Percentiles rank a stretch among this genome's conserved stretches.
Conservation (phyloP, 352 stramenopile species). For the Globisporangium parvum region DNA sequence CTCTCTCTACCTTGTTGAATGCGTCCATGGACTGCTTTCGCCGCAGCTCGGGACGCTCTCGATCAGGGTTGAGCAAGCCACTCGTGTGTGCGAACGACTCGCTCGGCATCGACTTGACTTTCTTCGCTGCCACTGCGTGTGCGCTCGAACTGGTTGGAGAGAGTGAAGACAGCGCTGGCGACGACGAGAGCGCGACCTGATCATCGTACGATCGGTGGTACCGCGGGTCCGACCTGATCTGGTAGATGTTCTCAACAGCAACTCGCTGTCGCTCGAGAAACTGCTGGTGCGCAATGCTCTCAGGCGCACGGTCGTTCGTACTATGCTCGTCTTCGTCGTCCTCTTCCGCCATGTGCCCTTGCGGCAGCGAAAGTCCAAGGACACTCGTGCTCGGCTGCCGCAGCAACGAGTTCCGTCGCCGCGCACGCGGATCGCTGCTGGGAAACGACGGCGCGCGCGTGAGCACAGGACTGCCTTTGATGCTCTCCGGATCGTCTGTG, state of each 20-base stretch:
- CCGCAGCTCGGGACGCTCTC: conserved; percentile 37
- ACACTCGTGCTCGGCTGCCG: neutral
- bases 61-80: conserved; percentile 39
- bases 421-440: neutral
- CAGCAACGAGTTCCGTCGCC: neutral
- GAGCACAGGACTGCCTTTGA: neutral
- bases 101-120: conserved; percentile 13
- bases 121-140: conserved; percentile 1
- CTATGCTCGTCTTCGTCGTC: neutral
- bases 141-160: conserved; percentile 8
- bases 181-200: neutral
- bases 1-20: conserved; percentile 30
- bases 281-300: conserved; percentile 4
- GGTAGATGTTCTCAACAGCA: conserved; percentile 17
- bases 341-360: neutral
- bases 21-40: conserved; percentile 62
- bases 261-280: conserved; percentile 9
- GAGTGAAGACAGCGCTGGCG: too few relatives aligned
- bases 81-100: conserved; percentile 18
- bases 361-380: conserved; percentile 7
- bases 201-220: neutral
- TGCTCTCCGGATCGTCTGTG: neutral
- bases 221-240: conserved; percentile 20
- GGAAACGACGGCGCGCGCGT: neutral
- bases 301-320: neutral